Conservation (phyloP, 208 protist genomes). For the Paratrypanosoma confusum region DNA sequence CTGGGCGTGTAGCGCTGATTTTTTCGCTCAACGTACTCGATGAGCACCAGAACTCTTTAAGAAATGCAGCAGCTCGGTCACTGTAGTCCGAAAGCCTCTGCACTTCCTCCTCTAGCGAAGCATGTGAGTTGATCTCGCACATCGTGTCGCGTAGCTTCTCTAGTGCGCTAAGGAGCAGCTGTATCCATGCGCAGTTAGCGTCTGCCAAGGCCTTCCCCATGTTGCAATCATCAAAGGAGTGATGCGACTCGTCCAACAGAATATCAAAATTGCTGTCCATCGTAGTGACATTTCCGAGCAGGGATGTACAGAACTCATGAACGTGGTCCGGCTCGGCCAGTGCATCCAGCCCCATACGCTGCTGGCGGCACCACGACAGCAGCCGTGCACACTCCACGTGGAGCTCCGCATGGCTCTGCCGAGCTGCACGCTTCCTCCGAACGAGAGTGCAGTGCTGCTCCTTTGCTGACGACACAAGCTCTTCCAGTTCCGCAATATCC, state of each 20-base stretch:
- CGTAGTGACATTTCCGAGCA: slow-evolving; percentile 63
- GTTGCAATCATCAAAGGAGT: slow-evolving; percentile 26
- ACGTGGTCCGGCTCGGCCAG: slow-evolving; percentile 79
- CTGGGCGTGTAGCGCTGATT: background rate
- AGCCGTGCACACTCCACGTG: slow-evolving; percentile 49
- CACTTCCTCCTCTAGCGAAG: slow-evolving; percentile 61
- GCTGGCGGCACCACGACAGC: slow-evolving; percentile 72
- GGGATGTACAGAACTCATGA: slow-evolving; percentile 73
- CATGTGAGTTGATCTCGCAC: slow-evolving; percentile 67
- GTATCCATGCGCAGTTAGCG: slow-evolving; percentile 71
- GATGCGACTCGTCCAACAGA: slow-evolving; percentile 43
- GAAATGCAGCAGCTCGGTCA: slow-evolving; percentile 23
- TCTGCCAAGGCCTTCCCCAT: slow-evolving; percentile 65
- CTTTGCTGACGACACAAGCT: too few species aligned
- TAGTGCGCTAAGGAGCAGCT: slow-evolving; percentile 65
- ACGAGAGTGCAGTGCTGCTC: too few species aligned
- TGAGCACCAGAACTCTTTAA: slow-evolving; percentile 9
- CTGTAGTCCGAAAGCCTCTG: slow-evolving; percentile 47
- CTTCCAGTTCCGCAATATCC: too few species aligned
- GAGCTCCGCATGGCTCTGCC: slow-evolving; percentile 9
- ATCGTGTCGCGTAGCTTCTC: slow-evolving; percentile 66
- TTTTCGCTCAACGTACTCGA: background rate
- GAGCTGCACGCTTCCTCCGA: too few species aligned
- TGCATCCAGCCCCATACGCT: slow-evolving; percentile 76
- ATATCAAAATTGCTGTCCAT: slow-evolving; percentile 76